Conservation (phyloP, 371 early-diverging fungal genomes). For the Actinomortierella wolfii region DNA sequence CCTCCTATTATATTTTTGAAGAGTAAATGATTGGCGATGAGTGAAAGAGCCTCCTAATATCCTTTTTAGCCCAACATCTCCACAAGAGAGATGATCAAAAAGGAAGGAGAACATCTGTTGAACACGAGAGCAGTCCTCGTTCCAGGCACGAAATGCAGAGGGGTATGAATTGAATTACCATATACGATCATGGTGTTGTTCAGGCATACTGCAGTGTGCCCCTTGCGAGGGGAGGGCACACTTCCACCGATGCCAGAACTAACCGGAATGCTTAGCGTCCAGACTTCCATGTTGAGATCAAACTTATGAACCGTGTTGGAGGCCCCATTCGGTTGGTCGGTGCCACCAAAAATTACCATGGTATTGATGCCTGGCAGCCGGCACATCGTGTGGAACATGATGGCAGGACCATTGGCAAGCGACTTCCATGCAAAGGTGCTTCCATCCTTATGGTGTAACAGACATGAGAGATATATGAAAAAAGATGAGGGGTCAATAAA, state of each 20-base stretch:
- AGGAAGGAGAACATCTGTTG: too few species aligned
- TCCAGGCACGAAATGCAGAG: too few species aligned
- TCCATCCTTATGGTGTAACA: conserved; percentile 19
- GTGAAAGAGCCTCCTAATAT: too few species aligned
- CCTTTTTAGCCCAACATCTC: too few species aligned
- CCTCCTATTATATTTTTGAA: conserved; percentile 16
- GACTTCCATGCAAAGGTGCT: conserved; percentile 33
- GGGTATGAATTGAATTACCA: conserved; percentile 11
- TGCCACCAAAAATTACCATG: conserved; percentile 41
- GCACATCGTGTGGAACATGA: conserved; percentile 44
- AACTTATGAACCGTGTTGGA: conserved; percentile 19
- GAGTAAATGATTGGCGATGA: too few species aligned
- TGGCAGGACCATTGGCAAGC: conserved; percentile 34
- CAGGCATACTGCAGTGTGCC: conserved; percentile 29
- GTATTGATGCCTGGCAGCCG: conserved; percentile 25
- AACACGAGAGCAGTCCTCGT: too few species aligned
- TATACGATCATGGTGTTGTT: conserved; percentile 39
- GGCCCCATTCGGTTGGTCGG: conserved; percentile 7
- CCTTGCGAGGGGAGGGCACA: conserved; percentile 27
- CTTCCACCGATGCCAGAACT: conserved; percentile 15
- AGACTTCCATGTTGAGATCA: conserved; percentile 14
- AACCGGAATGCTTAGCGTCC: conserved; percentile 13
- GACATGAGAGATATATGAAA: not conserved
- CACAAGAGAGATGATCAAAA: too few species aligned
- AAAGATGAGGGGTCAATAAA: not conserved